phyloP scores from a whole-genome alignment of 805 yeast species.

The Crinitomyces ghanaensis region DNA sequence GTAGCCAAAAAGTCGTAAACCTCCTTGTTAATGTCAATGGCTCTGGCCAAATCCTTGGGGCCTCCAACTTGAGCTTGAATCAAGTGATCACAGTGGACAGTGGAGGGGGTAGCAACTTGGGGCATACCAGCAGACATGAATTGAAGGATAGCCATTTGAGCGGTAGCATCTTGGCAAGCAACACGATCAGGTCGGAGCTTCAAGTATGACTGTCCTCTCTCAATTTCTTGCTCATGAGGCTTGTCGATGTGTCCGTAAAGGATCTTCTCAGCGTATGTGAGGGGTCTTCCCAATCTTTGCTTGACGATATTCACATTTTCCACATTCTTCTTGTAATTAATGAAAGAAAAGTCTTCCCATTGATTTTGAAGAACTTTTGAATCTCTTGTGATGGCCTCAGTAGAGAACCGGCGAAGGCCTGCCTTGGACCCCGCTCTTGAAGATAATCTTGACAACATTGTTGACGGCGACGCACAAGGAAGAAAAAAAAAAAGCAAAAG shows the following conservation, averaged over 20 bases:
- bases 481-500: too few relatives aligned
- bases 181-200: constrained; percentile 96
- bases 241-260: constrained; percentile 90
- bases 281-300: constrained; percentile 72
- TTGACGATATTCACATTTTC: constrained; percentile 81
- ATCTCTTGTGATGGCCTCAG: constrained; percentile 35
- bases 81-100: constrained; percentile 96
- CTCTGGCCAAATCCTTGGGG: constrained; percentile 69
- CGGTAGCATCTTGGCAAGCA: constrained; percentile 98
- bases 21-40: constrained; percentile 83
- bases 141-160: constrained; percentile 95
- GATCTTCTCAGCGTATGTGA: constrained; percentile 92
- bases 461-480: not conserved
- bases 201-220: constrained; percentile 82
- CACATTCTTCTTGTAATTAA: constrained; percentile 82
- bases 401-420: constrained; percentile 8
- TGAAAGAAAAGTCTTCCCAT: constrained; percentile 54
- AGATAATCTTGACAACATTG: not conserved
- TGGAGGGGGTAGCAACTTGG: constrained; percentile 85
- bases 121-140: constrained; percentile 93
- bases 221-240: constrained; percentile 77
- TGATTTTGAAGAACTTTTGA: constrained; percentile 69
- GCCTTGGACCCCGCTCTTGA: too few relatives aligned
- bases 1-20: constrained; percentile 84
- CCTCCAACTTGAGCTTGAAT: constrained; percentile 95